Evolutionary conservation across 164 flowering plant species (phyloP), one percentile per base, ranked within the genome.

Genomic region (Warburgia ugandensis): DNA sequence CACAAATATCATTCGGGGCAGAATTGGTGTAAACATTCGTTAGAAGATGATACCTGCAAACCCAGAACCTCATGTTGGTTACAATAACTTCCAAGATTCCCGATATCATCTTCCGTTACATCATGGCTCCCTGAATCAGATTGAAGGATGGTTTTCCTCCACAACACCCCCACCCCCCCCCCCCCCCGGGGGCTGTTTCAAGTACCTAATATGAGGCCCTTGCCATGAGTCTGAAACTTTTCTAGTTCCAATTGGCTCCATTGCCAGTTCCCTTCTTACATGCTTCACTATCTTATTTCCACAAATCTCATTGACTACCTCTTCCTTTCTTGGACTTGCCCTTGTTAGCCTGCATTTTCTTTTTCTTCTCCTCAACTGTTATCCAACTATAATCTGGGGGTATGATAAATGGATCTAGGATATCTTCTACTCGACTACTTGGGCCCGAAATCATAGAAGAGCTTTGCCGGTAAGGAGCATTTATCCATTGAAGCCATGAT

Each of bases 401-500:
- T 55, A 92, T 74, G 1, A 59, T 75, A 56, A 92, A 92, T 7
- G 89, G 97, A 54, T 88, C 95, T 43, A 75, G 90, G 45, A 71
- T 56, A 48, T 67, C 86, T 36, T 92, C 95, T 19, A 78, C 73
- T 62, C 74, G 68, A 60, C 74, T 80, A 63, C 68, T 70, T 11
- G 76, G 73, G 11, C 80, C 69, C 11, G 68, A 62, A 16, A 51
- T 45, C 26, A 29, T 40, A 5, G 80, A 61, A 30, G 90, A 64
- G 69, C 70, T 61, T 4, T 81, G 63, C 22, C 81, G 84, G 53
- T 77, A 77, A 19, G 90, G 80, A 21, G 73, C 63, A 68, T 80
- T 92, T 30, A 88, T 80, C 99, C 99, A 92, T 55, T 75, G 85
- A 59, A 92, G 67, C 97, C 99, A 88, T 29, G 96, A 90, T 36